A percentile compares a stretch with the other conserved stretches of the same genome.
Evolutionary conservation across 2,329 filamentous ascomycete genomes (phyloP).

Genomic region (Neopestalotiopsis rosae): DNA sequence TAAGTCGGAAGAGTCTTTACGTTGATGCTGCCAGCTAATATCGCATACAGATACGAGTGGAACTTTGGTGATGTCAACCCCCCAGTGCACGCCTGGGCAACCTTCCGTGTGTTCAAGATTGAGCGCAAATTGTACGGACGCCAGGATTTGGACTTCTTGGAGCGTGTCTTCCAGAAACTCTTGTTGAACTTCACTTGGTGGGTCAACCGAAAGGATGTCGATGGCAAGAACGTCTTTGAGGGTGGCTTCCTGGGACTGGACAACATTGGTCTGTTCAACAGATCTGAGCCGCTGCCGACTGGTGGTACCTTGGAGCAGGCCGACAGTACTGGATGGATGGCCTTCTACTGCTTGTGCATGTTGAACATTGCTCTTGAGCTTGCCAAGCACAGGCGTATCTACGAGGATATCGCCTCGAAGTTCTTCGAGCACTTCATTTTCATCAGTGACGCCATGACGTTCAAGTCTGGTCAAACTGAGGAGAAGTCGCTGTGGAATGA

Average conservation of each 20-base stretch:
- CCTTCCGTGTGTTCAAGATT: slow-evolving; percentile 96
- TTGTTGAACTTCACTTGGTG: slow-evolving; percentile 98
- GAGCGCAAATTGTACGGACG: slow-evolving; percentile 96
- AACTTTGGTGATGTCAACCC: slow-evolving; percentile 98
- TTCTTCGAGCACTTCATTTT: slow-evolving; percentile 99
- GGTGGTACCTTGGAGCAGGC: slow-evolving; percentile 94
- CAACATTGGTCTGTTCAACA: slow-evolving; percentile 97
- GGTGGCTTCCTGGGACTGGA: slow-evolving; percentile 94
- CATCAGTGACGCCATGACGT: slow-evolving; percentile 97
- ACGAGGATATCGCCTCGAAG: slow-evolving; percentile 96
- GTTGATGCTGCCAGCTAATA: slow-evolving; percentile 23
- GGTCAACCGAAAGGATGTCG: slow-evolving; percentile 94
- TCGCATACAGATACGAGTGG: slow-evolving; percentile 73
- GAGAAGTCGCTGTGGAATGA: slow-evolving; percentile 95
- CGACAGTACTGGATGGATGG: slow-evolving; percentile 99
- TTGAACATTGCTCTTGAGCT: slow-evolving; percentile 95
- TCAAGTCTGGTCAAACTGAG: slow-evolving; percentile 70
- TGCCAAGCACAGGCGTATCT: slow-evolving; percentile 91
- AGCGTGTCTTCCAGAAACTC: slow-evolving; percentile 95
- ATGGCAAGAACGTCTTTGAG: slow-evolving; percentile 97
- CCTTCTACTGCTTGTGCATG: slow-evolving; percentile 96
- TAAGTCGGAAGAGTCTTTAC: slow-evolving; percentile 49
- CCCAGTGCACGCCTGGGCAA: slow-evolving; percentile 94
- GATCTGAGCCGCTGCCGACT: slow-evolving; percentile 91
- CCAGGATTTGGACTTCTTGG: slow-evolving; percentile 93